Base-by-base conservation (phyloP, 2,329 filamentous ascomycete genomes). In the Berkeleyomyces basicola region DNA sequence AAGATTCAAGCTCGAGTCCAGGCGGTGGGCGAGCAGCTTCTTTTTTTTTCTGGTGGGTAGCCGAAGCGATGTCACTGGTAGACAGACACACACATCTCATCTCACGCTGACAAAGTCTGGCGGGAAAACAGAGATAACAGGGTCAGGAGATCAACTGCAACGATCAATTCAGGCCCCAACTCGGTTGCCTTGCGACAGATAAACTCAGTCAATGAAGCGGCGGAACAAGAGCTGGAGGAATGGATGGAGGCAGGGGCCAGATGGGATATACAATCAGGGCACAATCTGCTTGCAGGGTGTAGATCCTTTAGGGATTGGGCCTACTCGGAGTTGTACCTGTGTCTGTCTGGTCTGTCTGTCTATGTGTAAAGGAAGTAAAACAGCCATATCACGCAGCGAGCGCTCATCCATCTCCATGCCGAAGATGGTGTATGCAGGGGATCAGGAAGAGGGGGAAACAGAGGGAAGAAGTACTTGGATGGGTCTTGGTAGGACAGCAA, bases 231-330 rank as follows among this genome's bases (percentile, higher is more conserved):
- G 23, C 36, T 37, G 51, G 51, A 55, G 33, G 51, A 55, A 55
- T 55, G 51, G 51, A 14, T 55, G 51, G 51, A 55, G 51, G 51
- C 51, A 55, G 51, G 51, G 51, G 51, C 51, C 51, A 55, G 51
- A 55, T 55, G 33, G 51, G 51, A 55, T 36, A 55, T 36, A 55
- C 31, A 55, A 11, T 55, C 51, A 55, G 51, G 51, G 51, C 51
- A 55, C 51, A 55, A 36, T 55, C 37, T 55, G 36, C 51, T 55
- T 36, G 33, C 36, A 14, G 49, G 6, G 36, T 55, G 51, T 55
- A 55, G 51, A 55, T 55, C 51, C 33, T 39, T 55, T 31, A 55
- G 51, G 51, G 51, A 39, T 10, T 31, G 36, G 51, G 7, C 3
- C 9, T 55, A 55, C 37, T 55, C 33, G 23, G 23, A 23, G 23